Evolutionary conservation across 805 yeast genomes (phyloP).

Genomic region (Kluyveromyces lactis): DNA sequence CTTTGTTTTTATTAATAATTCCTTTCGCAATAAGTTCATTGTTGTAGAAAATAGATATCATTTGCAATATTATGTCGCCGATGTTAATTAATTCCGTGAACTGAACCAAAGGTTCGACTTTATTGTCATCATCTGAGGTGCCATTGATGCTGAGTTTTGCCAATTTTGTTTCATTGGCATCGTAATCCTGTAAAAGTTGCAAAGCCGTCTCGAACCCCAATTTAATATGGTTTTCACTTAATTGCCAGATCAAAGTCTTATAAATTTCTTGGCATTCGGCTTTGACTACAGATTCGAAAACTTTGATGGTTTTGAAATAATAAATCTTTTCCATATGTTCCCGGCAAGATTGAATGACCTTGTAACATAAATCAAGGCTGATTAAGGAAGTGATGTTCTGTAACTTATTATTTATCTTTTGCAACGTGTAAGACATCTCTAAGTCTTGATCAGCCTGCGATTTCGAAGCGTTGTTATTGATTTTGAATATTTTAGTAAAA

Average conservation of each 20-base stretch:
- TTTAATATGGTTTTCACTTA: constrained; percentile 69
- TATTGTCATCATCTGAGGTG: constrained; percentile 17
- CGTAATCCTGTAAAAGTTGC: constrained; percentile 56
- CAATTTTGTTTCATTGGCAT: constrained; percentile 40
- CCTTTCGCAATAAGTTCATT: constrained; percentile 56
- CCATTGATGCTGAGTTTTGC: constrained; percentile 29
- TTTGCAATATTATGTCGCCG: constrained; percentile 87
- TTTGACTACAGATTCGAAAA: constrained; percentile 24
- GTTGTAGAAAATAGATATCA: constrained; percentile 83
- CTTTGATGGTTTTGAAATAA: constrained; percentile 32
- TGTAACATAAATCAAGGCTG: constrained; percentile 71
- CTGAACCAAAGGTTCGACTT: constrained; percentile 76
- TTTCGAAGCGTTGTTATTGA: constrained; percentile 23
- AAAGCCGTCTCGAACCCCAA: constrained; percentile 82
- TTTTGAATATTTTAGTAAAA: constrained; percentile 54
- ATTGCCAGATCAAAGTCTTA: constrained; percentile 49
- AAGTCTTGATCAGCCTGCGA: constrained; percentile 25
- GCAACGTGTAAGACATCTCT: constrained; percentile 73
- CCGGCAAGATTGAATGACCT: constrained; percentile 61
- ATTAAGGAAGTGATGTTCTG: constrained; percentile 69
- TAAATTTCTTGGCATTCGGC: constrained; percentile 51
- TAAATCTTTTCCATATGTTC: constrained; percentile 51
- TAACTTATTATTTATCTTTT: constrained; percentile 65
- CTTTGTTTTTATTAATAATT: constrained; percentile 61
- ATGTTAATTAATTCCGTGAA: constrained; percentile 88